phyloP scores from a whole-genome alignment of 1,284 basidiomycete genomes.

The Inonotus obliquus region DNA sequence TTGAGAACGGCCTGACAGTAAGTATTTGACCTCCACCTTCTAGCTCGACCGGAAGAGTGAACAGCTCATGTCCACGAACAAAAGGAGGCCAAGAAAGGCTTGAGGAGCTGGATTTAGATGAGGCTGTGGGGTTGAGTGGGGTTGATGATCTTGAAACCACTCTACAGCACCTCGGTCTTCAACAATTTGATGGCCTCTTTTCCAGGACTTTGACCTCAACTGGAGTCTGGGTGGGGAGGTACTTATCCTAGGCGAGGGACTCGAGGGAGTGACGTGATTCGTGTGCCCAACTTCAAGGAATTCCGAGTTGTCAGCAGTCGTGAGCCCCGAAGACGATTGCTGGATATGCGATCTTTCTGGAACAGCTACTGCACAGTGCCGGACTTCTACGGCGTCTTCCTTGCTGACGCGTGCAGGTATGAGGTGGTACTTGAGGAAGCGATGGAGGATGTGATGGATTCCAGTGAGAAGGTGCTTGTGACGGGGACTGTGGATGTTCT shows the following conservation, averaged over 20 bases:
- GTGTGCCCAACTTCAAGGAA: no score
- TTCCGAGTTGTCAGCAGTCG: no score
- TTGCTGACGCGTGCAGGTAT: no score
- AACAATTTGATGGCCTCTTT: conserved; percentile 62
- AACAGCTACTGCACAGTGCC: no score
- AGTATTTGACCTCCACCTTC: conserved; percentile 21
- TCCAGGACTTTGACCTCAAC: conserved; percentile 51
- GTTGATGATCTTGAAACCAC: conserved; percentile 30
- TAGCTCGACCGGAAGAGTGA: background rate
- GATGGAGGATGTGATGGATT: no score
- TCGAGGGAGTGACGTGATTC: background rate
- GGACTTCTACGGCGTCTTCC: no score
- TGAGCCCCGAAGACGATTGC: no score
- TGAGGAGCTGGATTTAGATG: conserved; percentile 1
- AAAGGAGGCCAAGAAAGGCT: background rate
- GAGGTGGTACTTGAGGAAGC: no score
- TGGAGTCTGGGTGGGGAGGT: conserved; percentile 29
- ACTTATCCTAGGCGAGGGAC: background rate
- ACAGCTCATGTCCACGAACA: background rate
- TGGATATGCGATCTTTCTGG: no score
- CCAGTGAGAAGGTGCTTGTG: no score
- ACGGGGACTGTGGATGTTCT: no score
- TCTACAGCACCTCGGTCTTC: conserved; percentile 47
- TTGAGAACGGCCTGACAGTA: conserved; percentile 67
- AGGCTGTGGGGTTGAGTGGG: conserved; percentile 27